Conservation (phyloP, 768 basidiomycete species). For the Rhizopogon rudus region DNA sequence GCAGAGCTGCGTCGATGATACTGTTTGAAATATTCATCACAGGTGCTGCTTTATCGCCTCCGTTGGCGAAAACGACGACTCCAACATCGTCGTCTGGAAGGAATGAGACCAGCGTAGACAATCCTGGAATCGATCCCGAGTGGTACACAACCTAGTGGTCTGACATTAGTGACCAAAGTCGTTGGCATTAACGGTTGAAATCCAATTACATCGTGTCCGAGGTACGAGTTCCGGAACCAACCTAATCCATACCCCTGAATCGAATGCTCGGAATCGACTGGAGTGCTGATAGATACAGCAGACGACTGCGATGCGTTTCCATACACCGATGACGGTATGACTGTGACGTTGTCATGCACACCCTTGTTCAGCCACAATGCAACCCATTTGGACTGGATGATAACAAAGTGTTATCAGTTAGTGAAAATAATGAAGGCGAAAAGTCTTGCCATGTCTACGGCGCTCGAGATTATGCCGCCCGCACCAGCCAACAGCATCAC, state of each 20-base stretch:
- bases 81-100: slow-evolving; percentile 33
- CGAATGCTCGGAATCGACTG: slow-evolving; percentile 15
- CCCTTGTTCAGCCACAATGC: slow-evolving; percentile 30
- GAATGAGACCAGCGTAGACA: slow-evolving; percentile 25
- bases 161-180: not conserved
- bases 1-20: slow-evolving; percentile 21
- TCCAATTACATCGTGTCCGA: slow-evolving; percentile 34
- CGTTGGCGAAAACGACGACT: slow-evolving; percentile 31
- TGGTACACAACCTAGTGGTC: slow-evolving; percentile 28
- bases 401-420: not conserved
- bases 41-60: slow-evolving; percentile 10
- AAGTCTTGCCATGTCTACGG: slow-evolving; percentile 35
- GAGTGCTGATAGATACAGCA: slow-evolving; percentile 14
- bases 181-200: not conserved
- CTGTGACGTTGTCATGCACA: slow-evolving; percentile 20
- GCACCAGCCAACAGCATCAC: slow-evolving; percentile 29
- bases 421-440: not conserved
- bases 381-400: slow-evolving; percentile 35
- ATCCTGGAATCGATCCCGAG: slow-evolving; percentile 29
- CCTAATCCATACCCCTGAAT: slow-evolving; percentile 37
- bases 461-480: slow-evolving; percentile 38
- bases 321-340: slow-evolving; percentile 30
- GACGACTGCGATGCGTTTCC: slow-evolving; percentile 27
- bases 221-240: slow-evolving; percentile 35
- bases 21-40: slow-evolving; percentile 7